Percentiles rank a stretch among this genome's conserved stretches.
phyloP scores from a whole-genome alignment of 176 grass and related monocot species.

The Carex scoparia region DNA sequence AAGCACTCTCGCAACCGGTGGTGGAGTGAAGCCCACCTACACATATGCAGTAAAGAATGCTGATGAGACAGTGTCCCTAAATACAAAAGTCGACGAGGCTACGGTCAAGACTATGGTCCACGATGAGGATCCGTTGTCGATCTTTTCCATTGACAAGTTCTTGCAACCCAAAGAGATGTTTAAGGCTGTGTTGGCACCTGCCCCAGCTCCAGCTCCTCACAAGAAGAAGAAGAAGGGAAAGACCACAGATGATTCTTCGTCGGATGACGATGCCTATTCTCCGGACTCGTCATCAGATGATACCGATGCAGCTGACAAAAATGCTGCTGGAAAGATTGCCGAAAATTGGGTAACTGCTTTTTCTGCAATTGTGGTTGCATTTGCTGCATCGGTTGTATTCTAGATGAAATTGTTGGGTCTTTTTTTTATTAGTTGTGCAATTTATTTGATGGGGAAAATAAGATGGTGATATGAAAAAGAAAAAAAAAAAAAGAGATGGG shows the following conservation, averaged over 20 bases:
- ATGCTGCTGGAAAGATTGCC: background rate
- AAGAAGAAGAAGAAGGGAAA: conserved; percentile 30
- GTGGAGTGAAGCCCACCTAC: conserved; percentile 20
- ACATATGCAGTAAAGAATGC: conserved; percentile 4
- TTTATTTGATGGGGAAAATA: conserved; percentile 17
- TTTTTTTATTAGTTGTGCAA: conserved; percentile 17
- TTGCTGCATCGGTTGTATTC: background rate
- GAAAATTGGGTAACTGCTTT: background rate
- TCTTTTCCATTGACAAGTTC: conserved; percentile 24
- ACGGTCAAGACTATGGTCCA: conserved; percentile 14
- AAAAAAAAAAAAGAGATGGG: background rate
- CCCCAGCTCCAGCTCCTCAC: conserved; percentile 19
- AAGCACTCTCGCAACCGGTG: conserved; percentile 41
- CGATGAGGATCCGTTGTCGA: conserved; percentile 22
- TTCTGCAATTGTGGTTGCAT: background rate
- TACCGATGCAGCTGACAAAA: background rate
- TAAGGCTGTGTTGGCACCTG: conserved; percentile 21
- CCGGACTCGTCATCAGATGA: background rate
- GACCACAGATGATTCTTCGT: background rate
- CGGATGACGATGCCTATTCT: conserved; percentile 7
- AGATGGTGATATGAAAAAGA: background rate
- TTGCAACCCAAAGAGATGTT: conserved; percentile 28
- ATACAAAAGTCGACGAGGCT: conserved; percentile 14
- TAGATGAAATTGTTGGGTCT: conserved; percentile 17
- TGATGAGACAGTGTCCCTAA: conserved; percentile 4